Conservation (phyloP, 2,329 filamentous ascomycete species). For the Xylaria sp. region DNA sequence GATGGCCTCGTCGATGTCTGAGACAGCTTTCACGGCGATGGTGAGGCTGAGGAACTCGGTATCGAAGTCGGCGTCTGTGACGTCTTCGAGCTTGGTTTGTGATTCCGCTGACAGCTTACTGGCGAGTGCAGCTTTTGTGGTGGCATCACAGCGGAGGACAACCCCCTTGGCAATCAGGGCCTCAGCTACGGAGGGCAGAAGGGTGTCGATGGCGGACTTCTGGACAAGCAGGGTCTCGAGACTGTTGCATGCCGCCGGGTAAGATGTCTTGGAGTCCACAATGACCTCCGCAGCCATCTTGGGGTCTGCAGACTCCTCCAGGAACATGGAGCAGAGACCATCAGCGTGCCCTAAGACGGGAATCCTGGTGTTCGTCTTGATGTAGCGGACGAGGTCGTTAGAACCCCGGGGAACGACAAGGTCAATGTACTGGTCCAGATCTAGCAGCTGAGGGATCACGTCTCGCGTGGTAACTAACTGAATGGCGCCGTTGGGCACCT, state of each 20-base stretch:
- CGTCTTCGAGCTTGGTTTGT: slow-evolving; percentile 54
- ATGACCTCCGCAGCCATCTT: slow-evolving; percentile 69
- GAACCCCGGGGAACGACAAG: slow-evolving; percentile 89
- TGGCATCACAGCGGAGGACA: slow-evolving; percentile 70
- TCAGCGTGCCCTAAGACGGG: slow-evolving; percentile 95
- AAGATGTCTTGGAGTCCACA: slow-evolving; percentile 88
- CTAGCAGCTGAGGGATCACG: slow-evolving; percentile 80
- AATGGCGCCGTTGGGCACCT: slow-evolving; percentile 79
- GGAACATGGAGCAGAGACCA: slow-evolving; percentile 81
- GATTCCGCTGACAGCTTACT: slow-evolving; percentile 37
- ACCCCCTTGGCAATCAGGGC: slow-evolving; percentile 74
- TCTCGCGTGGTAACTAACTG: slow-evolving; percentile 93
- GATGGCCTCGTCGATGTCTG: slow-evolving; percentile 64
- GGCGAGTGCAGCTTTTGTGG: slow-evolving; percentile 59
- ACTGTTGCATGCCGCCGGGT: slow-evolving; percentile 92
- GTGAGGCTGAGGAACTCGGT: slow-evolving; percentile 87
- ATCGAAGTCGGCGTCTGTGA: slow-evolving; percentile 66
- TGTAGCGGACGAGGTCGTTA: slow-evolving; percentile 83
- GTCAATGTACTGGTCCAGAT: slow-evolving; percentile 81
- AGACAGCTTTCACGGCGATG: slow-evolving; percentile 76
- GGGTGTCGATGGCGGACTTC: slow-evolving; percentile 57
- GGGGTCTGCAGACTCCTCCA: slow-evolving; percentile 71
- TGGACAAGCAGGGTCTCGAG: slow-evolving; percentile 90
- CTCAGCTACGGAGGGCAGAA: slow-evolving; percentile 67
- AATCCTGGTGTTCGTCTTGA: slow-evolving; percentile 87